These are phyloP conservation scores for Talaromyces islandicus DNA, from an alignment of 2,329 filamentous ascomycete species.

Conservation along the genomic window DNA sequence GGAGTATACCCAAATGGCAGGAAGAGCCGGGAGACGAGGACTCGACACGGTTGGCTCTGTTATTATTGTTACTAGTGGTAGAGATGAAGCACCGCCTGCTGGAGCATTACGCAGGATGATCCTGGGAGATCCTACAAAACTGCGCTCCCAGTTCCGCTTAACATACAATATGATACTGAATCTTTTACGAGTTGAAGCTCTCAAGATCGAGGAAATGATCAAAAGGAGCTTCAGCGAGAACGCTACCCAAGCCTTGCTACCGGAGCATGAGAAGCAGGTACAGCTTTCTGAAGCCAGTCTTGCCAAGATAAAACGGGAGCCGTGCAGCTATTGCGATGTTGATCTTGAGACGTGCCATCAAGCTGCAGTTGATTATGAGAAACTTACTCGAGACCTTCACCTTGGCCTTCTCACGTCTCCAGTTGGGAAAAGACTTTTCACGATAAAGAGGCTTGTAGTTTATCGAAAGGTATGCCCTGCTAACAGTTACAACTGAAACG, in stretches of 20 bases:
- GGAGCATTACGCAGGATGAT: constrained; percentile 87
- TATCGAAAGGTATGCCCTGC: constrained; percentile 56
- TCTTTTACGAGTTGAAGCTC: constrained; percentile 83
- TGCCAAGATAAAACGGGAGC: constrained; percentile 79
- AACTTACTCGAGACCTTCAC: constrained; percentile 76
- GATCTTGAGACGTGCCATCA: constrained; percentile 77
- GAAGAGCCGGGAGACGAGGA: constrained; percentile 85
- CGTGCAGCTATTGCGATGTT: constrained; percentile 73
- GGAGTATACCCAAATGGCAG: constrained; percentile 98
- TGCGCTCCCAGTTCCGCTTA: constrained; percentile 90
- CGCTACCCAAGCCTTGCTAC: constrained; percentile 86
- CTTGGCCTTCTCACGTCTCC: constrained; percentile 71
- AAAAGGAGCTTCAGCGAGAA: constrained; percentile 99
- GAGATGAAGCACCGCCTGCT: constrained; percentile 82
- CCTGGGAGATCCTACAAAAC: constrained; percentile 86
- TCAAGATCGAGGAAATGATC: constrained; percentile 99
- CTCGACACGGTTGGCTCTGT: constrained; percentile 89
- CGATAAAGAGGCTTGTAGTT: constrained; percentile 68
- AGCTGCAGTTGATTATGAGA: constrained; percentile 71
- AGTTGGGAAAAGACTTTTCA: constrained; percentile 73
- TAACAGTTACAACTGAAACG: constrained; percentile 13
- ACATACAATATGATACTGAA: constrained; percentile 99
- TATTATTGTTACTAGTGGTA: constrained; percentile 77
- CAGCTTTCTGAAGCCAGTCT: constrained; percentile 87
- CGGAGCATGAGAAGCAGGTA: constrained; percentile 92